Evolutionary conservation across 441 rosid species (phyloP), one percentile per base, ranked within the genome.

Genomic region (Mallotus japonicus): DNA sequence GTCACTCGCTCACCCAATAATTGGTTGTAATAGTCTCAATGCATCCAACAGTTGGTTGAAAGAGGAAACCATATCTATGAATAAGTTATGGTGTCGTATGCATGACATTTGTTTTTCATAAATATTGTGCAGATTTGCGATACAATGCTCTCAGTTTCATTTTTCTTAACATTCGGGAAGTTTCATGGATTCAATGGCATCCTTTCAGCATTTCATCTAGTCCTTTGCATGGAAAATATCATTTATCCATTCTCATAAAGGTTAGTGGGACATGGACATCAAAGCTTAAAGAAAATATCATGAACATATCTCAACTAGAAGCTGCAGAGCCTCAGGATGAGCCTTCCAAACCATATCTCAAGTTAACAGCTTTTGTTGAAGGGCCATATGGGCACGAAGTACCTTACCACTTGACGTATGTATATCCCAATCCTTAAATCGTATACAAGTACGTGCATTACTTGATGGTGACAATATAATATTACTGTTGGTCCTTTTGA

Each of bases 101-200:
- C 40, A 34, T 34, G 40, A 34, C 40, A 34, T 34, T 34, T 34
- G 40, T 34, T 34, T 34, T 34, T 34, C 40, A 34, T 34, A 34
- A 34, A 34, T 34, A 34, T 1, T 34, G 40, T 34, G 70, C 60
- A 93, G 97, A 79, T 85, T 78, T 93, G 80, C 72, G 79, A 20
- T 93, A 93, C 81, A 93, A 90, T 71, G 91, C 98, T 8, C 88
- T 93, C 40, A 90, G 97, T 74, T 92, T 93, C 57, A 70, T 92
- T 54, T 93, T 93, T 84, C 86, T 93, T 71, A 95, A 89, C 87
- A 78, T 89, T 57, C 86, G 89, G 74, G 93, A 88, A 78, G 56
- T 90, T 46, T 88, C 92, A 49, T 82, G 80, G 85, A 77, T 82
- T 56, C 91, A 90, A 66, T 87, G 92, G 95, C 91, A 90, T 79